Evolutionary conservation across 176 grass and related monocot species (phyloP).

Genomic region (Ampelocalamus luodianensis): DNA sequence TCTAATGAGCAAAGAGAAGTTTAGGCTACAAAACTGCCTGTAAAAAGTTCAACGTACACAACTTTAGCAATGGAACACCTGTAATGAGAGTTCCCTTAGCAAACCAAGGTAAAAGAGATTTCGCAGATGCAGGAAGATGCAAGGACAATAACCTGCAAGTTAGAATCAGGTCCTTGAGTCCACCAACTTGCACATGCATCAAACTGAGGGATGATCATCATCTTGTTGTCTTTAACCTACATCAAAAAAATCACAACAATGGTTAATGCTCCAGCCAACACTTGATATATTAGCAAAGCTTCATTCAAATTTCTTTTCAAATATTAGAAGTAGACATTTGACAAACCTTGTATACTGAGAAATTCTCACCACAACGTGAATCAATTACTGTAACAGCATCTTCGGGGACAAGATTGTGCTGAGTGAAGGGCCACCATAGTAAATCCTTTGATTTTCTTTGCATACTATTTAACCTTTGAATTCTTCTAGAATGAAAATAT

Average conservation of each 20-base stretch:
- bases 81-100: slow-evolving; percentile 20
- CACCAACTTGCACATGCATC: slow-evolving; percentile 99
- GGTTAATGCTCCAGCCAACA: not conserved
- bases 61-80: slow-evolving; percentile 48
- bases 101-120: slow-evolving; percentile 33
- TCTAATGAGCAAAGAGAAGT: slow-evolving; percentile 71
- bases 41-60: slow-evolving; percentile 47
- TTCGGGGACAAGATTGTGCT: slow-evolving; percentile 85
- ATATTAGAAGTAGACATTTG: slow-evolving; percentile 9
- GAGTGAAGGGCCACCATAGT: slow-evolving; percentile 98
- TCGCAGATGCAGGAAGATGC: slow-evolving; percentile 10
- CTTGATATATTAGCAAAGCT: not conserved
- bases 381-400: slow-evolving; percentile 85
- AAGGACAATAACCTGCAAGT: slow-evolving; percentile 67
- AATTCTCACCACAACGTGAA: slow-evolving; percentile 93
- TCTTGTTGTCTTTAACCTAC: slow-evolving; percentile 64
- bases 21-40: slow-evolving; percentile 55
- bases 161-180: slow-evolving; percentile 96
- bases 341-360: slow-evolving; percentile 85
- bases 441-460: slow-evolving; percentile 74
- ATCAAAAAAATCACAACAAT: slow-evolving; percentile 35
- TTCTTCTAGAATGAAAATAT: slow-evolving; percentile 76
- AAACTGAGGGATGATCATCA: slow-evolving; percentile 82
- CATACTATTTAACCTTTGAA: slow-evolving; percentile 77
- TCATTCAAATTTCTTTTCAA: slow-evolving; percentile 25